Conservation (phyloP, 2,329 filamentous ascomycete genomes). For the Talaromyces funiculosus region DNA sequence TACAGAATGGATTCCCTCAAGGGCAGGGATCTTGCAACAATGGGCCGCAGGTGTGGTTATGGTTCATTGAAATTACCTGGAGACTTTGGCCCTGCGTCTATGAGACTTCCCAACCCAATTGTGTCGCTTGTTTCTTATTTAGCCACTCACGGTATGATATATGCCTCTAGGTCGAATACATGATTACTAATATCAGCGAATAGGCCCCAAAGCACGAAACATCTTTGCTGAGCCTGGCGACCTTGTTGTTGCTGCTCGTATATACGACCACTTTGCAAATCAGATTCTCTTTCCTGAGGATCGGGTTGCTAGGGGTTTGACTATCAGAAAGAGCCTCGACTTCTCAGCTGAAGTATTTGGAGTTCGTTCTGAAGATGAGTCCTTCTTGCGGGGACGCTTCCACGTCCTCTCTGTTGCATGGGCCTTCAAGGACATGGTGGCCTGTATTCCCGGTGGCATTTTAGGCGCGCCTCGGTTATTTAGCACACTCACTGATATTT, state of each 20-base stretch:
- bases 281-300: slow-evolving; percentile 35
- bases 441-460: slow-evolving; percentile 35
- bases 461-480: slow-evolving; percentile 34
- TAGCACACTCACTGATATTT: slow-evolving; percentile 27
- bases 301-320: slow-evolving; percentile 30
- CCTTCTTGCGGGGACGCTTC: slow-evolving; percentile 15
- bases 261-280: slow-evolving; percentile 37
- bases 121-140: slow-evolving; percentile 37
- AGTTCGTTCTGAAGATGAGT: slow-evolving; percentile 11
- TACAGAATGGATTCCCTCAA: slow-evolving; percentile 29
- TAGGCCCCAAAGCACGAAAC: slow-evolving; percentile 25
- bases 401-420: slow-evolving; percentile 31
- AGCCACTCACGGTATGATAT: slow-evolving; percentile 28
- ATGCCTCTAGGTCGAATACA: background rate
- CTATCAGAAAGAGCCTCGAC: slow-evolving; percentile 25
- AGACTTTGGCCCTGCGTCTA: slow-evolving; percentile 33
- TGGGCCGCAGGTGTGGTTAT: slow-evolving; percentile 40
- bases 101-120: slow-evolving; percentile 40
- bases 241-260: slow-evolving; percentile 26
- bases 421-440: slow-evolving; percentile 31
- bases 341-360: slow-evolving; percentile 25
- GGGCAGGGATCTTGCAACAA: slow-evolving; percentile 35
- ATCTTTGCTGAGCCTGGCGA: slow-evolving; percentile 34
- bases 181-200: background rate
- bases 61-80: slow-evolving; percentile 33